These are phyloP conservation scores for Phragmites australis DNA, from an alignment of 176 grass and related monocot genomes.

Conservation along the genomic window DNA sequence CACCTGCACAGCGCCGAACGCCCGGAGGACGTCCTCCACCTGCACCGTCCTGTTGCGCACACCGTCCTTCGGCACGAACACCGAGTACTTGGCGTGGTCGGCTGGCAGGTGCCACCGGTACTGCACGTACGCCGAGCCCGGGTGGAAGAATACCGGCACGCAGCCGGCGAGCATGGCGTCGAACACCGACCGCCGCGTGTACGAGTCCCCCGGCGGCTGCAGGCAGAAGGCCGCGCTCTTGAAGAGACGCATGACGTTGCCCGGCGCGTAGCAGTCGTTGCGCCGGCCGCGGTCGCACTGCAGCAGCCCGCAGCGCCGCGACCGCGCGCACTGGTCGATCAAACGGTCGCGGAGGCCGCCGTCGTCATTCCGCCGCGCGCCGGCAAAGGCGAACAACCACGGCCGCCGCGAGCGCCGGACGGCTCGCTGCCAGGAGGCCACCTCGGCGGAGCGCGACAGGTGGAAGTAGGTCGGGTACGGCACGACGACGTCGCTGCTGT, in stretches of 20 bases:
- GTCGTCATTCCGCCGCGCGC: constrained; percentile 18
- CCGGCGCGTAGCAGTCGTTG: constrained; percentile 40
- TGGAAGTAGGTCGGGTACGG: constrained; percentile 85
- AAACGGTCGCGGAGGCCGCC: constrained; percentile 31
- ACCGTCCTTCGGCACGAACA: constrained; percentile 60
- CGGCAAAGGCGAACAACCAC: constrained; percentile 65
- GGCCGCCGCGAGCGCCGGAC: constrained; percentile 42
- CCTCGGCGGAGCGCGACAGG: constrained; percentile 47
- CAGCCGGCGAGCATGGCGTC: constrained; percentile 72
- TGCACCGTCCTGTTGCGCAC: constrained; percentile 55
- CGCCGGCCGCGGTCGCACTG: constrained; percentile 39
- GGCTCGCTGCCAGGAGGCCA: constrained; percentile 49
- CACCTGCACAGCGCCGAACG: constrained; percentile 26
- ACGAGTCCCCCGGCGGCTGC: constrained; percentile 64
- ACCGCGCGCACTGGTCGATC: constrained; percentile 52
- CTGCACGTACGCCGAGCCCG: constrained; percentile 50
- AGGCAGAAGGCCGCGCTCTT: constrained; percentile 61
- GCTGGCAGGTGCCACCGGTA: constrained; percentile 62
- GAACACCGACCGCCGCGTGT: constrained; percentile 64
- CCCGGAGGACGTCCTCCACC: constrained; percentile 58
- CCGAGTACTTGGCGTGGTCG: constrained; percentile 55
- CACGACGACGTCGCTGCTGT: constrained; percentile 40
- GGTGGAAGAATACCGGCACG: constrained; percentile 79
- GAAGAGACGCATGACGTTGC: constrained; percentile 51
- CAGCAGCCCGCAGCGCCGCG: constrained; percentile 50